Percentiles rank a stretch among this genome's conserved stretches.
Evolutionary conservation across 495 filamentous ascomycete genomes (phyloP).

Genomic region (Penicillium psychrofluorescens): DNA sequence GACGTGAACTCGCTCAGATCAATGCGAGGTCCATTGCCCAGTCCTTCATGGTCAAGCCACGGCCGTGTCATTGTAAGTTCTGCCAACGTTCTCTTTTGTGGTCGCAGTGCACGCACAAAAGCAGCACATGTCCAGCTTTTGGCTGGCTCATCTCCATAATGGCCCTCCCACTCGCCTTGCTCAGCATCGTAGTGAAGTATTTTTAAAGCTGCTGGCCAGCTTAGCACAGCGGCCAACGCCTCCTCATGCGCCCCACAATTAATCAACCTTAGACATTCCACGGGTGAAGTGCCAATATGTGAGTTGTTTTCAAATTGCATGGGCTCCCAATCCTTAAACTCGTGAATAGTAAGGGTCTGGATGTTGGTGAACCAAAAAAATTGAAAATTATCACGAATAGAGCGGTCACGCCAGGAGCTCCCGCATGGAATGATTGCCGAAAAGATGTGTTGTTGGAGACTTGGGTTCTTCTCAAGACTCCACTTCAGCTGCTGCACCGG

Average conservation of each 20-base stretch:
- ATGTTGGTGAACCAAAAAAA: slow-evolving; percentile 1
- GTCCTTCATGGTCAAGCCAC: slow-evolving; percentile 10
- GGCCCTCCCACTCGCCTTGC: slow-evolving; percentile 8
- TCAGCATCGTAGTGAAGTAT: slow-evolving; percentile 12
- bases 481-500: not conserved
- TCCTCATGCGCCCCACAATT: slow-evolving; percentile 12
- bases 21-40: slow-evolving; percentile 8
- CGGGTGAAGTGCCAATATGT: slow-evolving; percentile 13
- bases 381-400: not conserved
- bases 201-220: slow-evolving; percentile 11
- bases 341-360: slow-evolving; percentile 1
- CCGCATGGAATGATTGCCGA: slow-evolving; percentile 1
- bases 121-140: slow-evolving; percentile 11
- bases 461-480: not conserved
- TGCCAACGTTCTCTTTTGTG: slow-evolving; percentile 7
- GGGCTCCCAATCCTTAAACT: slow-evolving; percentile 3
- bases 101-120: slow-evolving; percentile 11
- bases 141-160: not conserved
- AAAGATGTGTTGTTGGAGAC: not conserved
- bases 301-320: slow-evolving; percentile 6
- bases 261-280: slow-evolving; percentile 7
- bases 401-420: too few relatives aligned
- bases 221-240: slow-evolving; percentile 7
- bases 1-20: slow-evolving; percentile 9
- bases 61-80: slow-evolving; percentile 10